Evolutionary conservation across 1,284 basidiomycete species (phyloP).

Genomic region (Flammula alnicola): DNA sequence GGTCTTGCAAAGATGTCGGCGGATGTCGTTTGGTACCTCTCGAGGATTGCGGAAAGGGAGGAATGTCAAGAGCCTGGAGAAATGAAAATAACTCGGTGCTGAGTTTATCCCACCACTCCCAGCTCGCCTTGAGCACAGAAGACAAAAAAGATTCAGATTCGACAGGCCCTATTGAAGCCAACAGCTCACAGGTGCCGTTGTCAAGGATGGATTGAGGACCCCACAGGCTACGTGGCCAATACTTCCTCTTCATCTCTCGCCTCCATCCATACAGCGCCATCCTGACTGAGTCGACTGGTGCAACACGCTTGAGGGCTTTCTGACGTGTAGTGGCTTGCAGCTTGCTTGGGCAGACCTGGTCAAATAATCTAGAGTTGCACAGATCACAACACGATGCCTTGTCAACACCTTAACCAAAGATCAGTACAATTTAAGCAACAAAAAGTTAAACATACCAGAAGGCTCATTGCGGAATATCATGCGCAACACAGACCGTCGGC

Average conservation of each 20-base stretch:
- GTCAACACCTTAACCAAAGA: background rate
- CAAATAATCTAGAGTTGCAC: background rate
- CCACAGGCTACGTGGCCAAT: slow-evolving; percentile 1
- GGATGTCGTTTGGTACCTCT: no score
- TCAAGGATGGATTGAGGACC: slow-evolving; percentile 2
- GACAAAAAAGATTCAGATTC: background rate
- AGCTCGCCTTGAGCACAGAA: background rate
- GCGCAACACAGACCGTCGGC: background rate
- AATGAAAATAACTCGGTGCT: no score
- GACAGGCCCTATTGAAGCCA: slow-evolving; percentile 7
- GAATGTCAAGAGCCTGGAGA: no score
- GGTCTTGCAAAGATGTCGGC: no score
- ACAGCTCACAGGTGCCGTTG: slow-evolving; percentile 1
- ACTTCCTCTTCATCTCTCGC: background rate
- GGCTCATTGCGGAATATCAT: background rate
- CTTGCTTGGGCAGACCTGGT: background rate
- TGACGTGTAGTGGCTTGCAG: background rate
- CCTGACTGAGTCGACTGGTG: background rate
- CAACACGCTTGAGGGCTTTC: background rate
- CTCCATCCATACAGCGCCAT: slow-evolving; percentile 3
- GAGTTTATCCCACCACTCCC: slow-evolving; percentile 8
- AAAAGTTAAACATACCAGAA: background rate
- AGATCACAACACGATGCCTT: background rate
- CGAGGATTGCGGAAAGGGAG: no score
- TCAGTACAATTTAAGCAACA: background rate